Evolutionary conservation across 306 rosid species (phyloP).

Genomic region (Luffa acutangula): DNA sequence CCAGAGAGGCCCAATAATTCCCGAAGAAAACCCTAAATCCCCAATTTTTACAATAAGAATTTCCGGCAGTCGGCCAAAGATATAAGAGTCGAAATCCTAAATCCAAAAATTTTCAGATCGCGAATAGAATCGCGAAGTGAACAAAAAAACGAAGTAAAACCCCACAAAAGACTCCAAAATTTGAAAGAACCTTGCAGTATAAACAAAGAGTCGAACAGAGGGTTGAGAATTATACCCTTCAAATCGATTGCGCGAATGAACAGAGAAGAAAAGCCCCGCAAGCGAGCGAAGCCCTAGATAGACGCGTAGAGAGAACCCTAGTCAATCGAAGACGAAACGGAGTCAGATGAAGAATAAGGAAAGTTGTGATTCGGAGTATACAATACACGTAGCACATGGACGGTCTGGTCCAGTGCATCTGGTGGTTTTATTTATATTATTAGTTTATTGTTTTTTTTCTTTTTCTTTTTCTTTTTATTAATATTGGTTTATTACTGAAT

Average conservation of each 20-base stretch:
- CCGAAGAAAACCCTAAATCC: not conserved
- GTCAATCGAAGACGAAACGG: slow-evolving; percentile 8
- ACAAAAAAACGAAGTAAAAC: not conserved
- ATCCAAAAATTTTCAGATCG: not conserved
- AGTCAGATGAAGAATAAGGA: not conserved
- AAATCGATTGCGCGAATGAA: not conserved
- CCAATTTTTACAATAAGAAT: not conserved
- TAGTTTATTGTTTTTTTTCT: not conserved
- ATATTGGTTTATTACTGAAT: no score
- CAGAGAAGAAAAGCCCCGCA: slow-evolving; percentile 6
- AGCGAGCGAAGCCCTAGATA: not conserved
- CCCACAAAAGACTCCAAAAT: not conserved
- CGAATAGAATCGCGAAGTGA: not conserved
- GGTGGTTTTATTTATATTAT: not conserved
- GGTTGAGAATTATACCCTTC: not conserved
- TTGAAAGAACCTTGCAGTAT: not conserved
- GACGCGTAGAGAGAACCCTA: slow-evolving; percentile 8
- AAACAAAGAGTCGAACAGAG: not conserved
- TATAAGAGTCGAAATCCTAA: not conserved
- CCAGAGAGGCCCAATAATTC: not conserved
- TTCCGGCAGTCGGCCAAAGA: not conserved
- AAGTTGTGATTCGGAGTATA: not conserved
- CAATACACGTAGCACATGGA: not conserved
- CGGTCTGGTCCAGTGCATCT: not conserved
- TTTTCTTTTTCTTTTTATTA: no score